Percentiles rank a stretch among this genome's conserved stretches.
These are phyloP conservation scores for Microbotryum intermedium DNA, from an alignment of 1,284 basidiomycete genomes.

Conservation along the genomic window DNA sequence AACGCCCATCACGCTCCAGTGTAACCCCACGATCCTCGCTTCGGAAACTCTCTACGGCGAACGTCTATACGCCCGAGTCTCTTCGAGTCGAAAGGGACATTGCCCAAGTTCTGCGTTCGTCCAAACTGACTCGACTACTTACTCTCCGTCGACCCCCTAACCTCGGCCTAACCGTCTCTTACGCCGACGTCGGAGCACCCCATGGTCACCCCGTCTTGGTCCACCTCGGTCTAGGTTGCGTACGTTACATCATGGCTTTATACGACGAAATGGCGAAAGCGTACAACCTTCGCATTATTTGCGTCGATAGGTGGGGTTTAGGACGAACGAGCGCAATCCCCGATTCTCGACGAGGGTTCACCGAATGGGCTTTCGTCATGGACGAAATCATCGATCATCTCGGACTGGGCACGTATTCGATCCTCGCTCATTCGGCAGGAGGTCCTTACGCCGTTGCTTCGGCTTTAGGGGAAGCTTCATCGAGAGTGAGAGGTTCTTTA, in stretches of 20 bases:
- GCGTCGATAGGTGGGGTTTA: constrained; percentile 93
- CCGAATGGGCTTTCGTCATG: constrained; percentile 84
- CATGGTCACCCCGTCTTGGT: constrained; percentile 77
- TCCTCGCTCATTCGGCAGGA: constrained; percentile 95
- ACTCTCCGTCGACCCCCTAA: constrained; percentile 69
- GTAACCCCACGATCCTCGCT: constrained; percentile 2
- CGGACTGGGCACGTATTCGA: constrained; percentile 66
- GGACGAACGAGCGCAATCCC: constrained; percentile 68
- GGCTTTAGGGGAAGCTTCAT: constrained; percentile 51
- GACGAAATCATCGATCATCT: constrained; percentile 78
- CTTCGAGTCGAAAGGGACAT: constrained; percentile 28
- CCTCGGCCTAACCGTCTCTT: constrained; percentile 62
- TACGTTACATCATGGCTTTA: constrained; percentile 84
- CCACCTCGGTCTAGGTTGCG: constrained; percentile 87
- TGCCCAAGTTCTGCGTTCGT: constrained; percentile 62
- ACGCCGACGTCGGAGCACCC: constrained; percentile 79
- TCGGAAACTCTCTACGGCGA: neutral
- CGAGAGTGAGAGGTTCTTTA: constrained; percentile 70
- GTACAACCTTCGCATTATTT: constrained; percentile 76
- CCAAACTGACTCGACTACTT: constrained; percentile 71
- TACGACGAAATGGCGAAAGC: constrained; percentile 93
- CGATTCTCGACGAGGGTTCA: constrained; percentile 60
- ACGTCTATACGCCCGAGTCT: neutral
- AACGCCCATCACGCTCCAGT: neutral
- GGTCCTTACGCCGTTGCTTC: constrained; percentile 88